phyloP scores from a whole-genome alignment of 352 stramenopile species.

The Saprolegnia diclina region DNA sequence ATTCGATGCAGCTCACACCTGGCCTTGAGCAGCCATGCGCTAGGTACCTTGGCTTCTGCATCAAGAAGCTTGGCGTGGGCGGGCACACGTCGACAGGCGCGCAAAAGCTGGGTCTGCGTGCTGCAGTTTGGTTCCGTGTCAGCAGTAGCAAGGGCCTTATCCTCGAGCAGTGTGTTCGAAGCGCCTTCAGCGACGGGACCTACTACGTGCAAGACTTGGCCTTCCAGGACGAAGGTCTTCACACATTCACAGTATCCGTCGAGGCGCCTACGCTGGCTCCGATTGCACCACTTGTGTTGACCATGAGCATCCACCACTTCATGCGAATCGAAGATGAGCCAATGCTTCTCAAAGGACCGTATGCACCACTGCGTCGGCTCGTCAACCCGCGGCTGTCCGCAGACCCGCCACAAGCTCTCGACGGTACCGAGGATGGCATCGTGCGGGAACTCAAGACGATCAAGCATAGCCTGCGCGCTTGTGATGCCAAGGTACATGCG shows the following conservation, averaged over 20 bases:
- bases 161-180: neutral
- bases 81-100: constrained; percentile 15
- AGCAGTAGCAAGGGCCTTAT: constrained; percentile 17
- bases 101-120: constrained; percentile 14
- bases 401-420: neutral
- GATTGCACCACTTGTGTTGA: constrained; percentile 6
- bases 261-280: neutral
- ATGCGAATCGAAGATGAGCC: constrained; percentile 21
- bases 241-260: constrained; percentile 16
- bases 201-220: constrained; percentile 27
- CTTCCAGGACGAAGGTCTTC: constrained; percentile 22
- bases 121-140: constrained; percentile 8
- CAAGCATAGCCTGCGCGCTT: neutral
- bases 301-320: constrained; percentile 23
- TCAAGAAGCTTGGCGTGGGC: constrained; percentile 13
- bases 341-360: neutral
- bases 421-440: neutral
- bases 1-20: neutral
- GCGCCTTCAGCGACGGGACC: constrained; percentile 15
- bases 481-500: constrained; percentile 19
- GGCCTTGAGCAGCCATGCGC: neutral
- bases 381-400: constrained; percentile 3
- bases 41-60: constrained; percentile 27
- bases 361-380: constrained; percentile 4
- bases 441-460: neutral